phyloP scores from a whole-genome alignment of 2,329 filamentous ascomycete genomes.

The Metarhizium guizhouense region DNA sequence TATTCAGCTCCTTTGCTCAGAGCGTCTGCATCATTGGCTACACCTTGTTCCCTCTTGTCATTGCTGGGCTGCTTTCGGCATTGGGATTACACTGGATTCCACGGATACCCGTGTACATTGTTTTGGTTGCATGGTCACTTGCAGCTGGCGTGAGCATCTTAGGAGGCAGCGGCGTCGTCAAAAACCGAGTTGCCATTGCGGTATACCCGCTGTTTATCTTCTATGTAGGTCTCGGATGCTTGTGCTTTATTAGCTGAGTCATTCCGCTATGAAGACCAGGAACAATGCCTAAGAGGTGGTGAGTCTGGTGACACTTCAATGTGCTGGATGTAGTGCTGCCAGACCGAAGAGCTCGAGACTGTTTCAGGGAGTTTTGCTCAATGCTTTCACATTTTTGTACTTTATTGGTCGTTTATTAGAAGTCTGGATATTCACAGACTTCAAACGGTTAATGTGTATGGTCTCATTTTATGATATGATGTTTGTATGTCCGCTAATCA shows the following conservation, averaged over 20 bases:
- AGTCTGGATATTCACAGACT: not conserved
- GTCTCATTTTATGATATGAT: not conserved
- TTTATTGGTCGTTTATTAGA: not conserved
- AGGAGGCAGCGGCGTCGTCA: conserved; percentile 88
- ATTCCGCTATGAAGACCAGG: not conserved
- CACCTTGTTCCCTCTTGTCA: conserved; percentile 91
- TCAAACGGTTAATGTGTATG: not conserved
- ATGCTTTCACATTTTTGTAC: not conserved
- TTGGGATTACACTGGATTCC: conserved; percentile 70
- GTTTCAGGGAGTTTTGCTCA: not conserved
- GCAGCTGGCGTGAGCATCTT: conserved; percentile 94
- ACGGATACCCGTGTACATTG: conserved; percentile 81
- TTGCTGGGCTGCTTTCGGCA: conserved; percentile 83
- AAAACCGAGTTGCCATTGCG: conserved; percentile 86
- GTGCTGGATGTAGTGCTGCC: not conserved
- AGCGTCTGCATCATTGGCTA: conserved; percentile 98
- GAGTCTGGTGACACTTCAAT: not conserved
- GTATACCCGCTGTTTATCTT: conserved; percentile 95
- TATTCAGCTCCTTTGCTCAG: conserved; percentile 82
- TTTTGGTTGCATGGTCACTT: conserved; percentile 85
- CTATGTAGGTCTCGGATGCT: conserved; percentile 83
- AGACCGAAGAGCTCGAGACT: not conserved
- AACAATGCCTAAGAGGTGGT: not conserved
- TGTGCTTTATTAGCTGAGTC: conserved; percentile 88
- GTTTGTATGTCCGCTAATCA: not conserved